phyloP scores from a whole-genome alignment of 805 yeast genomes.

The Myxozyma sirexii region DNA sequence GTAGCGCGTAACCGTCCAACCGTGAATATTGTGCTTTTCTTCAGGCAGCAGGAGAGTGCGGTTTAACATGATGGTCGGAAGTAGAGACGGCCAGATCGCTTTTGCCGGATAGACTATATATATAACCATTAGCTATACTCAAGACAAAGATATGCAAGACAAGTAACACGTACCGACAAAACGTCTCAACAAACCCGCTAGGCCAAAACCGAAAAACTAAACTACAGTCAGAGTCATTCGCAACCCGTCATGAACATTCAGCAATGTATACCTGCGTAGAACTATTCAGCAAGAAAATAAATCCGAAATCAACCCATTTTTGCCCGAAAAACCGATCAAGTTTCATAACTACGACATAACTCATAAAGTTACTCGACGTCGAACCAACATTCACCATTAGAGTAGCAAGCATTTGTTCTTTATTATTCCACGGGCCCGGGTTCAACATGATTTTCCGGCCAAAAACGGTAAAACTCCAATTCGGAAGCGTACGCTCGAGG shows the following conservation, averaged over 20 bases:
- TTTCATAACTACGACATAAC: slow-evolving; percentile 43
- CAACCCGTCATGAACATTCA: too few relatives aligned
- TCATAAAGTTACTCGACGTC: slow-evolving; percentile 45
- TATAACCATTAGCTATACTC: not conserved
- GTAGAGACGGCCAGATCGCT: slow-evolving; percentile 58
- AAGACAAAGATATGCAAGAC: slow-evolving; percentile 41
- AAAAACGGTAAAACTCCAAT: slow-evolving; percentile 25
- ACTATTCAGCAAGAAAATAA: slow-evolving; percentile 55
- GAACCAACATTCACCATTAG: slow-evolving; percentile 38
- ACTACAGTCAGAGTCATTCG: too few relatives aligned
- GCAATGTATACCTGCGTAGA: slow-evolving; percentile 57
- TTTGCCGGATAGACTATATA: slow-evolving; percentile 43
- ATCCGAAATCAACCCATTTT: slow-evolving; percentile 50
- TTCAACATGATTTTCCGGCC: slow-evolving; percentile 51
- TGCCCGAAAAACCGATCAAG: slow-evolving; percentile 26
- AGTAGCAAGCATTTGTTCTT: slow-evolving; percentile 65
- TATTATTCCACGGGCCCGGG: slow-evolving; percentile 64
- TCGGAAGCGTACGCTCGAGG: slow-evolving; percentile 10
- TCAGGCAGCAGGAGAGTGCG: slow-evolving; percentile 51
- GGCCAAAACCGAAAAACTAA: slow-evolving; percentile 64
- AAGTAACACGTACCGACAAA: slow-evolving; percentile 38
- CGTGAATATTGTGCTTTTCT: slow-evolving; percentile 51
- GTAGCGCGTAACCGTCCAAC: slow-evolving; percentile 62
- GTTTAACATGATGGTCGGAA: slow-evolving; percentile 55
- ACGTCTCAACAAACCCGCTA: slow-evolving; percentile 65